Base-by-base conservation (phyloP, 1,139 yeast species). In the Taphrina sp. region DNA sequence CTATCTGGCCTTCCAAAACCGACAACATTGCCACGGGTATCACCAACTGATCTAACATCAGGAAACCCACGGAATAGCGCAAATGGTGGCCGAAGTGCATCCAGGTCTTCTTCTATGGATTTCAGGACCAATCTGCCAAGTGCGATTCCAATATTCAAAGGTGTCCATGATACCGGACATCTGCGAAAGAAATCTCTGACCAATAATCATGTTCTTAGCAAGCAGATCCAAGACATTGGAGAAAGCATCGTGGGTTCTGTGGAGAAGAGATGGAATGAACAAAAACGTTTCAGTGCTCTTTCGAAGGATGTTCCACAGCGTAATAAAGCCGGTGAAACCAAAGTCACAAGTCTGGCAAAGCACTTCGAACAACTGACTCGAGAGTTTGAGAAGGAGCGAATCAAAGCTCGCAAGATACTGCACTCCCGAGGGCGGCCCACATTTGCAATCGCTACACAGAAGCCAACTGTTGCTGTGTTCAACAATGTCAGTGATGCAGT, bases 401-500 rank as follows among this genome's bases (percentile, higher is more conserved):
- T 89, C 61, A 72, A 78, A 56, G 96, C 89, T 66, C 76, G 90
- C 61, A 74, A 76, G 59, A 80, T 84, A 61, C 67, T 85, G 55
- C 75, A 76, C 33, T 78, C 77, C 23, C 79, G 80, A 59, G 79
- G 85, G 59, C 83, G 82, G 61, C 77, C 84, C 55, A 95, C 95
- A 0, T 74, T 78, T 33, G 92, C 94, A 1, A 80, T 88, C 57
- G 82, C 83, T 23, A 80, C 82, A 2, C 83, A 95, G 3, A 82
- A 79, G 60, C 97, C 98, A 0, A 85, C 87, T 58, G 97, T 90
- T 26, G 96, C 90, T 64, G 86, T 94, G 26, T 92, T 86, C 68
- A 84, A 87, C 63, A 85, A 87, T 65, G 94, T 88, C 34, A 84
- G 84, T 62, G 96, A 89, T 70, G 96, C 95, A 1, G 95, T 88